Conservation (phyloP, 1,284 basidiomycete genomes). For the Taiwanofungus camphoratus region DNA sequence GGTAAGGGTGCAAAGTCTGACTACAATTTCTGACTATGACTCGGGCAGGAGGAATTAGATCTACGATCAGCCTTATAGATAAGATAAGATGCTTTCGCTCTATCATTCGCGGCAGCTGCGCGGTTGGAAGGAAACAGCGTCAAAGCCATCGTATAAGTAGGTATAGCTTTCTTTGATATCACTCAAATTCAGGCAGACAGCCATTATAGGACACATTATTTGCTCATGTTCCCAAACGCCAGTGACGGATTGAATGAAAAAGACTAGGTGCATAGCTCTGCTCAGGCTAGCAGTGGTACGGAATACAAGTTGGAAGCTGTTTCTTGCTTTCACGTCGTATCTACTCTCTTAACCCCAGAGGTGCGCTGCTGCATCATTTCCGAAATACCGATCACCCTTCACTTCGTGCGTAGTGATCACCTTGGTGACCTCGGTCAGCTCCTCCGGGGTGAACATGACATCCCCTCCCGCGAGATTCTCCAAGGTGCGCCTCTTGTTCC, state of each 20-base stretch:
- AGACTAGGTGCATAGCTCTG: no score
- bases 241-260: no score
- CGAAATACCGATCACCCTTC: slow-evolving; percentile 28
- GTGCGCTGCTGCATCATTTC: slow-evolving; percentile 17
- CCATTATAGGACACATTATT: no score
- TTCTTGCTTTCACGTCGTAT: no score
- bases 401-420: slow-evolving; percentile 23
- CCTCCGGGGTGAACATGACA: slow-evolving; percentile 35
- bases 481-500: slow-evolving; percentile 32
- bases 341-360: slow-evolving; percentile 27
- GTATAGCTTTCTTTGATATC: no score
- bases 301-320: no score
- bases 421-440: slow-evolving; percentile 32
- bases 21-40: not conserved
- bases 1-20: not conserved
- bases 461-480: slow-evolving; percentile 41
- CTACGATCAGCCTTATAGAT: not conserved
- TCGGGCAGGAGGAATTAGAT: not conserved
- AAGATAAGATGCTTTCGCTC: slow-evolving; percentile 26
- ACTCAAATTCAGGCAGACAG: no score
- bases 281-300: no score
- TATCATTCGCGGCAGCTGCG: no score
- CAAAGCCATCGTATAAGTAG: no score
- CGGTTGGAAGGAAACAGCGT: no score
- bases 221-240: no score